Conservation (phyloP, 495 filamentous ascomycete genomes). For the Astrothelium macrocarpum region DNA sequence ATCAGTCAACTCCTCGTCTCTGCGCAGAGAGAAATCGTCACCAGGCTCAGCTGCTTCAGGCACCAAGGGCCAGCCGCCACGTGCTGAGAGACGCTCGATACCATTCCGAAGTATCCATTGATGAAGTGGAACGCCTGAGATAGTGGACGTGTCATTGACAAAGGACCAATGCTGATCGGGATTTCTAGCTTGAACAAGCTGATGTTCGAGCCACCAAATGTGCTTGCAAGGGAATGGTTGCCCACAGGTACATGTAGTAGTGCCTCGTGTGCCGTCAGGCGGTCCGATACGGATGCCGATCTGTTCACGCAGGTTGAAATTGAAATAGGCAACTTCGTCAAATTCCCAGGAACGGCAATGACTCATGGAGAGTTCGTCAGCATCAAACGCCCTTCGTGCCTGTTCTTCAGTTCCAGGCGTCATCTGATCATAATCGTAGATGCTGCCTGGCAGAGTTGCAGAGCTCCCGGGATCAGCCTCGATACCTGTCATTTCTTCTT, state of each 20-base stretch:
- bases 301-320: not conserved
- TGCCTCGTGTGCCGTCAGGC: not conserved
- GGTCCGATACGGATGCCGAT: not conserved
- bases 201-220: slow-evolving; percentile 5
- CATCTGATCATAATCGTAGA: not conserved
- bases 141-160: not conserved
- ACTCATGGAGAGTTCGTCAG: not conserved
- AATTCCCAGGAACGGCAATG: slow-evolving; percentile 1
- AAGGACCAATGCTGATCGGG: not conserved
- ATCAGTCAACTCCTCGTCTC: not conserved
- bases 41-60: not conserved
- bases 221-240: not conserved
- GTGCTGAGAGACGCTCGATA: not conserved
- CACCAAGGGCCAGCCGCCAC: not conserved
- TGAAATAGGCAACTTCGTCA: not conserved
- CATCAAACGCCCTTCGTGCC: not conserved
- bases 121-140: slow-evolving; percentile 1
- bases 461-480: not conserved
- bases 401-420: not conserved
- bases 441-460: not conserved
- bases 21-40: not conserved
- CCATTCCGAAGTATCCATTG: slow-evolving; percentile 3
- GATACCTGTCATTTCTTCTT: not conserved
- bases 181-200: slow-evolving; percentile 1
- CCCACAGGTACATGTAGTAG: not conserved